Evolutionary conservation across 2,329 filamentous ascomycete species (phyloP).

Genomic region (Pestalotiopsis fici): DNA sequence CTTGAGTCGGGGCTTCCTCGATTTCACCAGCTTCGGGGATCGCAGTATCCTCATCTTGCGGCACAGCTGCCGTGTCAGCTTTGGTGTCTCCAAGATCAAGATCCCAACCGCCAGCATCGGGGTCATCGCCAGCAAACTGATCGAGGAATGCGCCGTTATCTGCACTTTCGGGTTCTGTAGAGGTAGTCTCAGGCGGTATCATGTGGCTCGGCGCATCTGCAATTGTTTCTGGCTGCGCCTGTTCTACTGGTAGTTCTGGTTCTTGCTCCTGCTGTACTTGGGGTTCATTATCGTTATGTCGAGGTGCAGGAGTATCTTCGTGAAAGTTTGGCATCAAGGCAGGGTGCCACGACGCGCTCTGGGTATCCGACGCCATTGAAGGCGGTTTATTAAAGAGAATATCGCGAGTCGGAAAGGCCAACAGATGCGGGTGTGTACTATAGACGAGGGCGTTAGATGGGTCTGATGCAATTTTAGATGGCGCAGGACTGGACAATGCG

Average conservation of each 20-base stretch:
- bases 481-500: not conserved
- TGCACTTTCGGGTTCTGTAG: conserved; percentile 14
- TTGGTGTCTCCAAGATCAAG: conserved; percentile 18
- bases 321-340: conserved; percentile 49
- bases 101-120: conserved; percentile 24
- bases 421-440: not conserved
- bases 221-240: conserved; percentile 7
- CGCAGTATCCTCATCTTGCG: not conserved
- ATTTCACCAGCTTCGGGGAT: conserved; percentile 10
- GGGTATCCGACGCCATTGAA: conserved; percentile 44
- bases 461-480: not conserved
- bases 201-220: conserved; percentile 15
- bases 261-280: conserved; percentile 12
- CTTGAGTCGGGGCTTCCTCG: conserved; percentile 8
- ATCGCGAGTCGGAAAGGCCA: not conserved
- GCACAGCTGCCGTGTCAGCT: not conserved
- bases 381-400: conserved; percentile 25
- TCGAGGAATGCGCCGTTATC: conserved; percentile 20
- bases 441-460: not conserved
- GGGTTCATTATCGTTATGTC: not conserved
- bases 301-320: not conserved
- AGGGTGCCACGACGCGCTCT: conserved; percentile 50
- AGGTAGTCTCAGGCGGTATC: conserved; percentile 14
- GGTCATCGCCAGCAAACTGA: conserved; percentile 24
- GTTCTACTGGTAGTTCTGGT: conserved; percentile 12